Evolutionary conservation across 169 alveolate species (phyloP), one percentile per base, ranked within the genome.

Genomic region (Theileria sp.): DNA sequence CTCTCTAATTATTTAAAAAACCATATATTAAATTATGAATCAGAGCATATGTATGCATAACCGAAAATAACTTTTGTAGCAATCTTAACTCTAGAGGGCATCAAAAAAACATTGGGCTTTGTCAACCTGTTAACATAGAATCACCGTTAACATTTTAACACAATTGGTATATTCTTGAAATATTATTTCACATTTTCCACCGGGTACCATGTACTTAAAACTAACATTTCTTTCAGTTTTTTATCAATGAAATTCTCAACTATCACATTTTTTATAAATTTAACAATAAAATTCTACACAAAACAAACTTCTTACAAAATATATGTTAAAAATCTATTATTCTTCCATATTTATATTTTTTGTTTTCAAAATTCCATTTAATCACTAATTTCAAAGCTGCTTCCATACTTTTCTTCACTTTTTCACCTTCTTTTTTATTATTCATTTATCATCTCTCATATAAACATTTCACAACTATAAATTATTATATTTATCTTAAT

Each of bases 91-190:
- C 54, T 23, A 64, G 72, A 64, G 72, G 72, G 72, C 50, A 28
- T 3, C 44, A 64, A 7, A 23, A 4, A 28, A 23, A n/a, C 72
- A 64, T 64, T 21, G 72, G 72, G 72, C 72, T 64, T 28, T 28
- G 38, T 64, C 44, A 19, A 26, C 72, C 49, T 64, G 72, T 38
- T 30, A 64, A 64, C 34, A 2, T 64, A 64, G 50, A 64, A n/a
- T 64, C 44, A 10, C 3, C 12, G 26, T 25, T 38, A 9, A 64
- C 34, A 32, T 15, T 7, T 15, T 15, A 28, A 64, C 72, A 60
- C 68, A 60, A 28, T 60, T 60, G 10, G 13, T 60, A 25, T 60
- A 28, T 60, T 60, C 68, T 8, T 60, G 6, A 17, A 17, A 12
- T 25, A 60, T 28, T 28, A 10, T 44, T 44, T 44, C 49, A 44